phyloP scores from a whole-genome alignment of 1,139 yeast genomes.

The Suhomyces terraborum region DNA sequence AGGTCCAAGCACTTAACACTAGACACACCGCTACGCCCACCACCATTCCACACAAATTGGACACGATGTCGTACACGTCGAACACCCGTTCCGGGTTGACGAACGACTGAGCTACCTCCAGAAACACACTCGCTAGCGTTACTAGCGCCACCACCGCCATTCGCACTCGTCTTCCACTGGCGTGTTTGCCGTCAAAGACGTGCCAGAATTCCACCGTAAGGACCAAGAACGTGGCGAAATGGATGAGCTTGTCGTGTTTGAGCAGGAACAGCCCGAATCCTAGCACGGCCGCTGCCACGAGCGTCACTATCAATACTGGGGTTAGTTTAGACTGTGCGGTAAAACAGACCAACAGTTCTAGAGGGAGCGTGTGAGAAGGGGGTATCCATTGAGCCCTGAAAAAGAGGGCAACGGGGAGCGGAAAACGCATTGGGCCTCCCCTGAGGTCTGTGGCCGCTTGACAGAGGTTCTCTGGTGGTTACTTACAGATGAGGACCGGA shows the following conservation, averaged over 20 bases:
- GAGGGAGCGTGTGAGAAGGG: too few species aligned
- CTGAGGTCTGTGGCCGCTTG: not conserved
- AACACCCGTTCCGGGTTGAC: slow-evolving; percentile 50
- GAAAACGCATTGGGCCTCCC: too few species aligned
- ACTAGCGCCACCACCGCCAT: slow-evolving; percentile 17
- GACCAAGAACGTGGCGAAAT: slow-evolving; percentile 50
- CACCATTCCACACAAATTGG: slow-evolving; percentile 42
- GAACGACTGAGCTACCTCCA: slow-evolving; percentile 47
- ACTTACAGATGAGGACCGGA: slow-evolving; percentile 9
- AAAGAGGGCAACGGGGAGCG: too few species aligned
- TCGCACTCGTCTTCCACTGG: slow-evolving; percentile 5
- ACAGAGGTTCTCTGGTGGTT: too few species aligned
- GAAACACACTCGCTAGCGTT: slow-evolving; percentile 49
- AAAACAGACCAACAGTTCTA: not conserved
- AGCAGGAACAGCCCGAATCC: slow-evolving; percentile 55
- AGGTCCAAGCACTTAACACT: not conserved
- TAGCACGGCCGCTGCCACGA: slow-evolving; percentile 41
- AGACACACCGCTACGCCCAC: slow-evolving; percentile 26
- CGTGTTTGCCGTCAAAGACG: slow-evolving; percentile 41
- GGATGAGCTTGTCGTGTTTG: slow-evolving; percentile 55
- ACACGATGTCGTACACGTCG: slow-evolving; percentile 50
- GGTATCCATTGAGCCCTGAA: too few species aligned
- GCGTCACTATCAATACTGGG: slow-evolving; percentile 21
- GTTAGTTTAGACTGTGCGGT: slow-evolving; percentile 10
- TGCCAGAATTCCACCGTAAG: slow-evolving; percentile 58